Conservation (phyloP, 2,329 filamentous ascomycete genomes). For the Pseudocercospora vitis region DNA sequence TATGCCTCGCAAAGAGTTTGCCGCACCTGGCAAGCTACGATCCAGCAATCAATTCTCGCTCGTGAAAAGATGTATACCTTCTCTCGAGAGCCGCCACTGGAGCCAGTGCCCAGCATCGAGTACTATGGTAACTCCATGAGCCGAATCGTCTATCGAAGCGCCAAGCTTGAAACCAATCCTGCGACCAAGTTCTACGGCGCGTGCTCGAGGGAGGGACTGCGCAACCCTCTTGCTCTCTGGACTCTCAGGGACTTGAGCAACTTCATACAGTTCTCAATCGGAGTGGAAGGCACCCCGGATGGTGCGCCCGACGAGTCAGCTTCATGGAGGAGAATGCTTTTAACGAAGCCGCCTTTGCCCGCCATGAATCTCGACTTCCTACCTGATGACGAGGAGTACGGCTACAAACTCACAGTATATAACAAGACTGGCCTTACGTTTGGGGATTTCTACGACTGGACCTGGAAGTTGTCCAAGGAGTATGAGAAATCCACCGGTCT, state of each 20-base stretch:
- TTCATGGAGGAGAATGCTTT: slow-evolving; percentile 16
- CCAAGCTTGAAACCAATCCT: slow-evolving; percentile 2
- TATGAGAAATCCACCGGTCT: slow-evolving; percentile 5
- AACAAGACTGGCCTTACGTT: slow-evolving; percentile 16
- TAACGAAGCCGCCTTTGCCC: slow-evolving; percentile 13
- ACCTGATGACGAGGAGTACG: slow-evolving; percentile 4
- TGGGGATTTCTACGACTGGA: slow-evolving; percentile 20
- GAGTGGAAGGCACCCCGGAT: slow-evolving; percentile 9
- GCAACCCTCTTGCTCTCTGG: slow-evolving; percentile 7
- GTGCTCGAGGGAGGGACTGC: neutral
- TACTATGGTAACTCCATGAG: neutral
- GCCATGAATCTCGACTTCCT: slow-evolving; percentile 16
- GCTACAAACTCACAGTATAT: slow-evolving; percentile 9
- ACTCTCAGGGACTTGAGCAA: slow-evolving; percentile 3
- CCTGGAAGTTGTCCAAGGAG: slow-evolving; percentile 12
- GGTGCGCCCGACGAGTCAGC: neutral
- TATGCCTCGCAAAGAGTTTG: slow-evolving; percentile 12
- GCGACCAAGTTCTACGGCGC: slow-evolving; percentile 5
- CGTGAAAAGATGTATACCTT: slow-evolving; percentile 12
- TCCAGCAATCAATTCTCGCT: slow-evolving; percentile 7
- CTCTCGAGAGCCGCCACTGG: neutral
- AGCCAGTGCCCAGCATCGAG: neutral
- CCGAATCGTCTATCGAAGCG: neutral
- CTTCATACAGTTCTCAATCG: slow-evolving; percentile 14
- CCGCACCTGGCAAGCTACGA: slow-evolving; percentile 9